Evolutionary conservation across 2,329 filamentous ascomycete species (phyloP).

Genomic region (Botryotinia narcissicola): DNA sequence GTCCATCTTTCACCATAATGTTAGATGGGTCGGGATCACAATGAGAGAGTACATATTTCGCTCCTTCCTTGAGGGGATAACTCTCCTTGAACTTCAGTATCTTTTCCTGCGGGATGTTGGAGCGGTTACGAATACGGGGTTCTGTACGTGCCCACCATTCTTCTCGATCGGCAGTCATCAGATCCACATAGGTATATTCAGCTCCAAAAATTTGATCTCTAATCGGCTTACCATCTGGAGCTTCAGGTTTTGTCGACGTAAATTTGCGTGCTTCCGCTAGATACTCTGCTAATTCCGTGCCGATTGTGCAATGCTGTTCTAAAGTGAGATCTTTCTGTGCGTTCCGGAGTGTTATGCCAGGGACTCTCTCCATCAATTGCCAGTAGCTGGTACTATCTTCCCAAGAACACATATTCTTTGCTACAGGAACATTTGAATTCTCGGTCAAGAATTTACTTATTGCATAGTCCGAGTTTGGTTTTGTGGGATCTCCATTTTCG

Average conservation of each 20-base stretch:
- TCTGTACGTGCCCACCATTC: slow-evolving; percentile 6
- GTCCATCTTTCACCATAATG: slow-evolving; percentile 12
- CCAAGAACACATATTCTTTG: not conserved
- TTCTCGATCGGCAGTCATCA: not conserved
- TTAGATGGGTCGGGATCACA: not conserved
- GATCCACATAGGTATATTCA: rapidly evolving
- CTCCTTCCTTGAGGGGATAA: not conserved
- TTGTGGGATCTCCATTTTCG: rapidly evolving
- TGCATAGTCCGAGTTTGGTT: not conserved
- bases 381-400: not conserved
- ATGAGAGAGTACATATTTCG: slow-evolving; percentile 8
- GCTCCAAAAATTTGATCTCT: not conserved
- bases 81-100: not conserved
- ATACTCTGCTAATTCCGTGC: not conserved
- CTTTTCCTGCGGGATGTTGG: rapidly evolving
- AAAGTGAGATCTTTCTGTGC: rapidly evolving
- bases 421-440: not conserved
- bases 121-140: not conserved
- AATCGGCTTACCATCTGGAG: not conserved
- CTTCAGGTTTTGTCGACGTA: slow-evolving; percentile 7
- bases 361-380: not conserved
- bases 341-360: not conserved
- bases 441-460: not conserved
- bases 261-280: slow-evolving; percentile 4
- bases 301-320: not conserved